Percentiles rank a stretch among this genome's conserved stretches.
Evolutionary conservation across 2,329 filamentous ascomycete genomes (phyloP).

Genomic region (Cercospora nicotianae): DNA sequence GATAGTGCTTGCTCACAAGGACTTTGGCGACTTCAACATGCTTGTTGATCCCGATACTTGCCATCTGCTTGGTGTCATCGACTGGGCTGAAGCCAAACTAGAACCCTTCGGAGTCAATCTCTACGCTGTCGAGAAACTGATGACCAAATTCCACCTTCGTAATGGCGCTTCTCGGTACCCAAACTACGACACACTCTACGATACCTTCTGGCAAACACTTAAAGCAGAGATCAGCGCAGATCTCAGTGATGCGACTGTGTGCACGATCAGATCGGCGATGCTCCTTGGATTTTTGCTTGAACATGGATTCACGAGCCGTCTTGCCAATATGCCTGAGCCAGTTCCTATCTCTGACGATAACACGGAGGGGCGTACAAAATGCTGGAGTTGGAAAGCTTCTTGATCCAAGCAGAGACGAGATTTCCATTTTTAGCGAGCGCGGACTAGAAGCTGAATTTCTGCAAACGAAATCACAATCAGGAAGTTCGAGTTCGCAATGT

Average conservation of each 20-base stretch:
- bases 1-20: background rate
- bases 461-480: background rate
- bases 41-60: background rate
- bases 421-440: background rate
- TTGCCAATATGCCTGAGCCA: background rate
- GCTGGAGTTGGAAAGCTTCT: background rate
- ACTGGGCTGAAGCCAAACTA: background rate
- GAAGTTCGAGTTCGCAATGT: background rate
- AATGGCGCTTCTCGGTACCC: background rate
- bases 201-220: background rate
- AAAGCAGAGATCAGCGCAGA: background rate
- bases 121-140: background rate
- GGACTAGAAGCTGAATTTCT: background rate
- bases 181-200: background rate
- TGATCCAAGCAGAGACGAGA: background rate
- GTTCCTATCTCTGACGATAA: background rate
- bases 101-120: background rate
- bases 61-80: background rate
- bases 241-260: background rate
- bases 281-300: background rate
- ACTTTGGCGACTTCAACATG: background rate
- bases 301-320: background rate
- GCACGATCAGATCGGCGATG: background rate
- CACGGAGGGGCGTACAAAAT: background rate
- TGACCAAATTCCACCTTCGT: background rate